Evolutionary conservation across 371 early-diverging fungal species (phyloP).

Genomic region (Zopfochytrium polystomum): DNA sequence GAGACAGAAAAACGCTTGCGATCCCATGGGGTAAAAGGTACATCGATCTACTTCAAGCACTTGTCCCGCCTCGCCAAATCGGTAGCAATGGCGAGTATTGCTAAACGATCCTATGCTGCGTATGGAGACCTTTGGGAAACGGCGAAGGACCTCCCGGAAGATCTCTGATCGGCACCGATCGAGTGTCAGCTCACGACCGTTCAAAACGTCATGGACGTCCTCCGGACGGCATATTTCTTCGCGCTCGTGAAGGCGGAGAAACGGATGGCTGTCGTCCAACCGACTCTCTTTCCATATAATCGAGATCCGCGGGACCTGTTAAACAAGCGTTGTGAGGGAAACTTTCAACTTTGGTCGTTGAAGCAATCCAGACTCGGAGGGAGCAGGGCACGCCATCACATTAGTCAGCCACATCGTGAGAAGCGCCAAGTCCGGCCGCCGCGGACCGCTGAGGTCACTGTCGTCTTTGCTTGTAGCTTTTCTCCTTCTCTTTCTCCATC

Average conservation of each 20-base stretch:
- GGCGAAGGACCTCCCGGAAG: background rate
- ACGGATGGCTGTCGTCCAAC: constrained; percentile 3
- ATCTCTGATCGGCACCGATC: background rate
- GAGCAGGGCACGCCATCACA: background rate
- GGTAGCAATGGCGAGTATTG: background rate
- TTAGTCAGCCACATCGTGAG: background rate
- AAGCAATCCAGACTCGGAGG: background rate
- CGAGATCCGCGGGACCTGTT: background rate
- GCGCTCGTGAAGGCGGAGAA: constrained; percentile 8
- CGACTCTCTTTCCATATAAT: constrained; percentile 13
- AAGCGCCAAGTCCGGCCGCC: background rate
- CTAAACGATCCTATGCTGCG: constrained; percentile 10
- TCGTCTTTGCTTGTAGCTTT: no score
- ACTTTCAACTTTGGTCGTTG: background rate
- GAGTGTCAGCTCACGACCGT: background rate
- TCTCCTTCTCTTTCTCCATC: background rate
- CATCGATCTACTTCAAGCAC: constrained; percentile 13
- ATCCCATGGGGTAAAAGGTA: constrained; percentile 13
- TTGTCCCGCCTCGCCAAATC: background rate
- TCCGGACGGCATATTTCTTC: constrained; percentile 5
- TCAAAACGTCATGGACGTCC: constrained; percentile 5
- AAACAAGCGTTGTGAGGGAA: background rate
- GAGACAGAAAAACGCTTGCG: constrained; percentile 13
- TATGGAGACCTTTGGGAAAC: background rate
- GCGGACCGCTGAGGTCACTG: no score